Percentiles rank a stretch among this genome's conserved stretches.
Evolutionary conservation across 164 flowering plant species (phyloP).

Genomic region (Protea cynaroides): DNA sequence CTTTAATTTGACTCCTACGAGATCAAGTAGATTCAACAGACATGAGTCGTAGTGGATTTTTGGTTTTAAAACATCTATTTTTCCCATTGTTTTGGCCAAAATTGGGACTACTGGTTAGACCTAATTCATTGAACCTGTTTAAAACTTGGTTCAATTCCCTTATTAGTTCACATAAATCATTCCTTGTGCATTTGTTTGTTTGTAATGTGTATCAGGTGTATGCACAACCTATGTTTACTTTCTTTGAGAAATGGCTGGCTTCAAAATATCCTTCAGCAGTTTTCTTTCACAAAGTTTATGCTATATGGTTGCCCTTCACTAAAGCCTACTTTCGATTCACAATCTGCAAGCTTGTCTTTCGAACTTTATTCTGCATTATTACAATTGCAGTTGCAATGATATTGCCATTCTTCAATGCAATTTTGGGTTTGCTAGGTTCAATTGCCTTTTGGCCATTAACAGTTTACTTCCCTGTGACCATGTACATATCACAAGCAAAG

Average conservation of each 20-base stretch:
- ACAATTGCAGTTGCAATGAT: constrained; percentile 33
- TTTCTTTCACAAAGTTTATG: constrained; percentile 11
- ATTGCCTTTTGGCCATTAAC: constrained; percentile 35
- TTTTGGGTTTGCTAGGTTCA: constrained; percentile 32
- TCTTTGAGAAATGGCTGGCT: constrained; percentile 15
- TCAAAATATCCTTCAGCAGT: constrained; percentile 14
- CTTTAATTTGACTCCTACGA: too few species aligned
- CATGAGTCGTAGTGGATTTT: too few species aligned
- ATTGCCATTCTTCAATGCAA: constrained; percentile 44
- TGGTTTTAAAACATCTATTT: too few species aligned
- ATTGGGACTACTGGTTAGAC: too few species aligned
- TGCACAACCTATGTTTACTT: constrained; percentile 21
- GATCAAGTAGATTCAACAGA: too few species aligned
- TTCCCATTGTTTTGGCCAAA: too few species aligned
- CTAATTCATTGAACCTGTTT: too few species aligned
- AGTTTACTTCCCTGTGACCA: constrained; percentile 30
- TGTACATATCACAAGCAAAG: constrained; percentile 32
- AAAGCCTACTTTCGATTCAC: constrained; percentile 14
- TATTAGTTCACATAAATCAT: too few species aligned
- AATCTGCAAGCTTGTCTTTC: constrained; percentile 19
- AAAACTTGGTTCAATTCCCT: too few species aligned
- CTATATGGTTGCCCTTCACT: constrained; percentile 7
- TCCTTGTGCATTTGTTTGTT: too few species aligned
- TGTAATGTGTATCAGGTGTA: constrained; percentile 16
- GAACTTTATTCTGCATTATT: constrained; percentile 22